Evolutionary conservation across 331 rosid genomes (phyloP).

Genomic region (Phaseolus coccineus): DNA sequence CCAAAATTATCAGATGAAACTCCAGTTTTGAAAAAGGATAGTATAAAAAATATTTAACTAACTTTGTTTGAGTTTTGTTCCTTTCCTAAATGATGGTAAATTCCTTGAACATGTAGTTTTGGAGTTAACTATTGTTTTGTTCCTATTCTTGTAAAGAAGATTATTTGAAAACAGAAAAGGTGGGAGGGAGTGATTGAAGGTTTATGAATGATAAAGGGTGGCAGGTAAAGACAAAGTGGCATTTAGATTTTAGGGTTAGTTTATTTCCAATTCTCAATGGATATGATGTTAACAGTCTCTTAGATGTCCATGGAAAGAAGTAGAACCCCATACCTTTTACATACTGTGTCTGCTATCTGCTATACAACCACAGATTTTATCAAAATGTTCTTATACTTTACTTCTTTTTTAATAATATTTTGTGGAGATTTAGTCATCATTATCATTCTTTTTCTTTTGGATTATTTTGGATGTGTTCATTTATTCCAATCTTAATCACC

Average conservation of each 20-base stretch:
- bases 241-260: conserved; percentile 36
- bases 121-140: conserved; percentile 22
- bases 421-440: conserved; percentile 13
- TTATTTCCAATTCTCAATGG: conserved; percentile 19
- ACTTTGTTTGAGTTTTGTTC: neutral
- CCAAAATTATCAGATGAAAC: neutral
- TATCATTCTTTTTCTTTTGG: conserved; percentile 37
- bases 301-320: conserved; percentile 40
- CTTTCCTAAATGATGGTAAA: neutral
- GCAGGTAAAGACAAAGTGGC: conserved; percentile 45
- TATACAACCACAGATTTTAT: conserved; percentile 35
- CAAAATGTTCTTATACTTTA: conserved; percentile 2
- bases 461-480: conserved; percentile 21
- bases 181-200: neutral
- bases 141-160: conserved; percentile 19
- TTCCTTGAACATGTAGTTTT: conserved; percentile 27
- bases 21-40: neutral
- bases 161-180: neutral
- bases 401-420: conserved; percentile 33
- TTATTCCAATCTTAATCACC: conserved; percentile 36
- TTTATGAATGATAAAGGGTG: neutral
- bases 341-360: conserved; percentile 35
- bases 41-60: neutral
- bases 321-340: conserved; percentile 48
- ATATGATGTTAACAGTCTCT: conserved; percentile 52